Evolutionary conservation across 495 filamentous ascomycete genomes (phyloP).

Genomic region (Platismatia glauca): DNA sequence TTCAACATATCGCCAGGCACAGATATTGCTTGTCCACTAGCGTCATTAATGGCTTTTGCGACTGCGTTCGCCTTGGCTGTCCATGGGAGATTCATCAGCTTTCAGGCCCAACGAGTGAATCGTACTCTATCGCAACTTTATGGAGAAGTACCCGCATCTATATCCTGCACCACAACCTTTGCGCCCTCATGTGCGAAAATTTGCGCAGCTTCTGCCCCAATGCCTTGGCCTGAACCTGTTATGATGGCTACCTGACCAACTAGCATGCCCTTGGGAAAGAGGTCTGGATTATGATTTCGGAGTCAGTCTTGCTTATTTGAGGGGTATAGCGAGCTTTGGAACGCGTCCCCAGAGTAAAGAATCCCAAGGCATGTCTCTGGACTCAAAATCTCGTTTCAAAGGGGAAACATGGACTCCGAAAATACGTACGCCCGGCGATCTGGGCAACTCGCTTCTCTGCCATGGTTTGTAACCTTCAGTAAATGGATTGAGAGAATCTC

Average conservation of each 20-base stretch:
- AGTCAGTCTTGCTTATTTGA: too few species aligned
- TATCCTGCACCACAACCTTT: constrained; percentile 72
- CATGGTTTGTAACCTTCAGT: constrained; percentile 27
- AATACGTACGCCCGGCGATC: constrained; percentile 44
- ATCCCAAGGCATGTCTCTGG: too few species aligned
- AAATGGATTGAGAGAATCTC: background rate
- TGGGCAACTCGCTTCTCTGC: constrained; percentile 51
- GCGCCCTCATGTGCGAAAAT: constrained; percentile 82
- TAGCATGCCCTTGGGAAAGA: constrained; percentile 70
- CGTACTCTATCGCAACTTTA: constrained; percentile 1
- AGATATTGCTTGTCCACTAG: constrained; percentile 54
- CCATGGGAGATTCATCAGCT: background rate
- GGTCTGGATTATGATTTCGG: constrained; percentile 29
- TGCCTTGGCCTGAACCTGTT: constrained; percentile 81
- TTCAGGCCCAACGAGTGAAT: background rate
- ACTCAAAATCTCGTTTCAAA: too few species aligned
- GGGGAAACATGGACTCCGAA: too few species aligned
- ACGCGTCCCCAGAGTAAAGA: too few species aligned
- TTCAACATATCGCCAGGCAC: constrained; percentile 67
- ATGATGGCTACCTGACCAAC: constrained; percentile 74
- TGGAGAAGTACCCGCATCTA: constrained; percentile 53
- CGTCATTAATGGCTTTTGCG: constrained; percentile 53
- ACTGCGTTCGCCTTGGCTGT: constrained; percentile 55
- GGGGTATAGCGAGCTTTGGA: too few species aligned
- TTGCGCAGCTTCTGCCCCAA: constrained; percentile 72